Evolutionary conservation across 345 rosid genomes (phyloP), one percentile per base, ranked within the genome.

Genomic region (Hevea brasiliensis): DNA sequence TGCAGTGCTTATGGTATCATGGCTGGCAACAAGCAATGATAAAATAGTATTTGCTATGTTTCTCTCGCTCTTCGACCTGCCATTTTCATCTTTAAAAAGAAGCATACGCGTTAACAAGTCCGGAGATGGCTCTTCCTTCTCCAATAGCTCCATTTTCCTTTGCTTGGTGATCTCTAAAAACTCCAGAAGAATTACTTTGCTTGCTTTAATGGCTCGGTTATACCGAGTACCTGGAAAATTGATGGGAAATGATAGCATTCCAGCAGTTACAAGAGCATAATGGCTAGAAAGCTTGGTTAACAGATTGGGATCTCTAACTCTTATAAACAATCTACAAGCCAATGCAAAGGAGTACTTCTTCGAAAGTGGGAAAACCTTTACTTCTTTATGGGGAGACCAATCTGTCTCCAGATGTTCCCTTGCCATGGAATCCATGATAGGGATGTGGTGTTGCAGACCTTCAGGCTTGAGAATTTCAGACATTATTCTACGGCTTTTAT

Each of bases 361-460:
- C 6, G 81, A 72, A 13, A 67, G 67, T 3, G 78, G 85, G 57
- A 73, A 82, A 27, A 76, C 83, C 65, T 76, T 65, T 53, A 76
- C 76, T 24, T 76, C 61, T 8, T 70, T 42, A 41, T 41, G 29
- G 6, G 79, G 78, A 4, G 60, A 70, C 83, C 85, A 73, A 20
- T 70, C 65, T 58, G 41, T 60, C 35, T 76, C 15, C 18, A 76
- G 41, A 9, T 79, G 83, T 61, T 79, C 79, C 27, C 24, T 73
- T 6, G 85, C 78, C 85, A 76, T 79, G 23, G 60, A 50, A 20
- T 82, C 85, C 85, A 82, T 76, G 7, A 79, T 61, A 18, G 79
- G 76, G 3, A 82, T 37, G 67, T 73, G 67, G n/a, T n/a, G n/a
- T n/a, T n/a, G n/a, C n/a, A n/a, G n/a, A n/a, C n/a, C n/a, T n/a